Evolutionary conservation across 139 green algal species (phyloP), one percentile per base, ranked within the genome.

Genomic region (Coelastrella sp.): DNA sequence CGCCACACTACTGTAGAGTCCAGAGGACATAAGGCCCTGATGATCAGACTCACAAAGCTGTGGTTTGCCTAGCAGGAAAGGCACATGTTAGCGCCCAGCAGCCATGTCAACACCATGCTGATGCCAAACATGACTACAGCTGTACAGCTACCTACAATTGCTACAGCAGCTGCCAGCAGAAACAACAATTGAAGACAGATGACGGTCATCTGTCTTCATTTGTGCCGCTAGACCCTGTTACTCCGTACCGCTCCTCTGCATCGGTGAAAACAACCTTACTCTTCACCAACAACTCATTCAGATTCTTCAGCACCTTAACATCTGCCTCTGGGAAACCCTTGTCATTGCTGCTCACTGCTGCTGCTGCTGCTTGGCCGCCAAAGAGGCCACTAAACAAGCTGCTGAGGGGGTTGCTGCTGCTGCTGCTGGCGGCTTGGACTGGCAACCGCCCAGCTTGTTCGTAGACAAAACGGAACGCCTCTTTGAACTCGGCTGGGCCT

Each of bases 121-220:
- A 9, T 78, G 72, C 72, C 4, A 17, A 8, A 78, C 27, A 8
- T 0, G 35, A 49, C 35, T 49, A 49, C 35, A 81, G 19, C 68
- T 49, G 72, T 49, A 49, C 35, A 81, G 19, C 68, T 49, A 84
- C 79, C 11, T 22, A 7, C 22, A 12, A 57, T 49, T 84, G 56
- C 78, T 68, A 35, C 78, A 66, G 49, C 78, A 66, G 78, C 78
- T 84, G 78, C 78, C n/a, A n/a, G n/a, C n/a, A n/a, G n/a, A n/a
- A n/a, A n/a, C n/a, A n/a, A n/a, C n/a, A n/a, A n/a, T n/a, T n/a
- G n/a, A n/a, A n/a, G n/a, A n/a, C n/a, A n/a, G n/a, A n/a, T n/a
- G n/a, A n/a, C n/a, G n/a, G n/a, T 73, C 14, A 49, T 49, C 15
- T 81, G 10, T 24, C 72, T 35, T 27, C 22, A 78, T 19, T 81